phyloP scores from a whole-genome alignment of 306 rosid species.

The Malus fusca region DNA sequence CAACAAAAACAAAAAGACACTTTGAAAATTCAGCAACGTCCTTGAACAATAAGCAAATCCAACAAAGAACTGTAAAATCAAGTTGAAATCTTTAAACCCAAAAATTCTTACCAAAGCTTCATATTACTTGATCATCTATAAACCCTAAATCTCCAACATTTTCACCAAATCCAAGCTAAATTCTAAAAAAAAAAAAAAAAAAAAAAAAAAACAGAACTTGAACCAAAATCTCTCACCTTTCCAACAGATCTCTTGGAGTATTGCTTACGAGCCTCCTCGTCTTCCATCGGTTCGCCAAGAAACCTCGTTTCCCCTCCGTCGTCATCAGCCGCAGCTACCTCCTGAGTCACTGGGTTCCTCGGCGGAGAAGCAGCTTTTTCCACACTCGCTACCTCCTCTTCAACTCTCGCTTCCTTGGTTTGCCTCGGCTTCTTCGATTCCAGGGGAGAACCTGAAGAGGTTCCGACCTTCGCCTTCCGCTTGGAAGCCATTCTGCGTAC shows the following conservation, averaged over 20 bases:
- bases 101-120: background rate
- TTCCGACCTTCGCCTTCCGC: background rate
- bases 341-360: background rate
- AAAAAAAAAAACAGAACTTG: background rate
- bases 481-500: constrained; percentile 4
- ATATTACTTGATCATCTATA: background rate
- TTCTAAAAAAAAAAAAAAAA: background rate
- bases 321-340: background rate
- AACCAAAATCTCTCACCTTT: constrained; percentile 14
- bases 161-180: background rate
- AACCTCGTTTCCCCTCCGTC: constrained; percentile 11
- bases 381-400: background rate
- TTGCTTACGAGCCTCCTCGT: constrained; percentile 35
- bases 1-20: background rate
- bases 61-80: background rate
- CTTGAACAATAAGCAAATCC: background rate
- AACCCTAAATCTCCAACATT: background rate
- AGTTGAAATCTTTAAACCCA: background rate
- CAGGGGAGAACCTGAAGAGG: background rate
- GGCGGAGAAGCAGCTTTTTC: background rate
- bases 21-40: background rate
- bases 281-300: constrained; percentile 23
- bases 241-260: constrained; percentile 52
- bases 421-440: background rate
- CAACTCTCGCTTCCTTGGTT: background rate